A percentile compares a stretch with the other conserved stretches of the same genome.
phyloP scores from a whole-genome alignment of 2,329 filamentous ascomycete species.

The Ceratocystis papillata region DNA sequence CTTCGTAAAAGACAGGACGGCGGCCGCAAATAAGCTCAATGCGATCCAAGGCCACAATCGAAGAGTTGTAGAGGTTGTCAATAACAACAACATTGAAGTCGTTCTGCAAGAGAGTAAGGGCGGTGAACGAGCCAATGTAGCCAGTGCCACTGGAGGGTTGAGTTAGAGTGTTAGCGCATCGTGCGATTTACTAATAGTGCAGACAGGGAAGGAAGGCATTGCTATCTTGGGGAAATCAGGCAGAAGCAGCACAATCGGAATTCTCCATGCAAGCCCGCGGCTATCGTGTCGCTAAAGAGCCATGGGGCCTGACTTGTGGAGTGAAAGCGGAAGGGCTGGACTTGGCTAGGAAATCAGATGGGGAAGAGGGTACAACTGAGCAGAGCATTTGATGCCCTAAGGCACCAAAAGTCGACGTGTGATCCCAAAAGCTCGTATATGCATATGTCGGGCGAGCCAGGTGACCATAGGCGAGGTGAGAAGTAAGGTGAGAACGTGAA shows the following conservation, averaged over 20 bases:
- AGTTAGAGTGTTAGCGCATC: not conserved
- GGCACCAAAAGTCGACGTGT: not conserved
- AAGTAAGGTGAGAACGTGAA: not conserved
- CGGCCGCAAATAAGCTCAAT: constrained; percentile 90
- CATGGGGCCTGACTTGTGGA: not conserved
- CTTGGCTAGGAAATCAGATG: not conserved
- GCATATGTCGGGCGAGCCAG: not conserved
- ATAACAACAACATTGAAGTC: constrained; percentile 95
- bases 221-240: constrained; percentile 17
- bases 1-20: constrained; percentile 71
- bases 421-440: constrained; percentile 6
- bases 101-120: constrained; percentile 80
- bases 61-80: constrained; percentile 97
- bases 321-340: not conserved
- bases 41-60: constrained; percentile 78
- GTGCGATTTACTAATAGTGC: not conserved
- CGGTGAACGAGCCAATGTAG: constrained; percentile 98
- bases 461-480: not conserved
- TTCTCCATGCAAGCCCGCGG: not conserved
- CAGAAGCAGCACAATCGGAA: not conserved
- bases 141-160: constrained; percentile 67
- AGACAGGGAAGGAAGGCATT: constrained; percentile 27
- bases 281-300: constrained; percentile 18
- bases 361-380: not conserved
- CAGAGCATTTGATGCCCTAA: not conserved